Evolutionary conservation across 768 basidiomycete genomes (phyloP).

Genomic region (Xerocomus brunneocitrinus): DNA sequence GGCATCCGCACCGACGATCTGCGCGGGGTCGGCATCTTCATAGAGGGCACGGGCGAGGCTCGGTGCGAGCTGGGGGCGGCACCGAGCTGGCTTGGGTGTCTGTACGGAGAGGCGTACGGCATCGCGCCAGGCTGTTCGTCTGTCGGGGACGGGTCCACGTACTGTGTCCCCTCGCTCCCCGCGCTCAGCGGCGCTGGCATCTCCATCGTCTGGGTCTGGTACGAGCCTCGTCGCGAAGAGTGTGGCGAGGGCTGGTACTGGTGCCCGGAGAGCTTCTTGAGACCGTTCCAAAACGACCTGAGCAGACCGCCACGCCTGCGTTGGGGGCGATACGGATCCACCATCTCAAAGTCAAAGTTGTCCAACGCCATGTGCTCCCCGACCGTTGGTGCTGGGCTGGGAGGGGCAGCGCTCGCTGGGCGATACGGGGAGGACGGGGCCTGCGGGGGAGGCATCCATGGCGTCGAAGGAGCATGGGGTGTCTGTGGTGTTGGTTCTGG

Average conservation of each 20-base stretch:
- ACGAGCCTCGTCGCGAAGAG: neutral
- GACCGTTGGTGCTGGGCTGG: conserved; percentile 26
- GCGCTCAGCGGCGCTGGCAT: conserved; percentile 1
- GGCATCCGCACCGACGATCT: neutral
- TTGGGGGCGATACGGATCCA: conserved; percentile 7
- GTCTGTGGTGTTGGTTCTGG: conserved; percentile 15
- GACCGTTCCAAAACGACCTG: conserved; percentile 30
- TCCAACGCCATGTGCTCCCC: conserved; percentile 30
- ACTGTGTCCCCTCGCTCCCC: conserved; percentile 11
- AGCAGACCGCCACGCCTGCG: conserved; percentile 16
- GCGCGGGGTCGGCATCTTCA: neutral
- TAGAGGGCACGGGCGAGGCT: conserved; percentile 2
- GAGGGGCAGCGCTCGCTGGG: conserved; percentile 7
- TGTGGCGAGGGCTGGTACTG: conserved; percentile 1
- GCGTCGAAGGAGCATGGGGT: conserved; percentile 2
- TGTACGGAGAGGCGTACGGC: conserved; percentile 17
- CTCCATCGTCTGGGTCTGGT: conserved; percentile 2
- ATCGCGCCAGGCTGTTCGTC: conserved; percentile 16
- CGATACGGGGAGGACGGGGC: conserved; percentile 12
- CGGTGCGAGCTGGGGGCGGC: neutral
- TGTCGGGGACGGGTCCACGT: conserved; percentile 15
- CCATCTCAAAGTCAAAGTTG: conserved; percentile 3
- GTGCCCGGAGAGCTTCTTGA: conserved; percentile 29
- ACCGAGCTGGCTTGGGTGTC: neutral
- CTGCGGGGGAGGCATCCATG: conserved; percentile 1